Percentiles rank a stretch among this genome's conserved stretches.
phyloP scores from a whole-genome alignment of 2,329 filamentous ascomycete species.

The Colletotrichum magnum region DNA sequence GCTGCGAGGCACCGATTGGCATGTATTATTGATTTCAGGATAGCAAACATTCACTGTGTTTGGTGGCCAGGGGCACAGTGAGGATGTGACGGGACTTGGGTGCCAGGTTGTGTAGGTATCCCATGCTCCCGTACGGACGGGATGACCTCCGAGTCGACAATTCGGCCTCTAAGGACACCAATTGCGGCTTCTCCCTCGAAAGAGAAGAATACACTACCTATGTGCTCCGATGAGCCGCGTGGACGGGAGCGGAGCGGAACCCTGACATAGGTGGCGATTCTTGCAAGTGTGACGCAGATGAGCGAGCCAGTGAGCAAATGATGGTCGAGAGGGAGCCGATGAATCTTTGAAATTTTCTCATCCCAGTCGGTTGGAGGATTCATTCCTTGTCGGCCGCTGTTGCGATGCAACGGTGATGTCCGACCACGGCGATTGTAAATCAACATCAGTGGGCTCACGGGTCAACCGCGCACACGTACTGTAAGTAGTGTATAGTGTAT shows the following conservation, averaged over 20 bases:
- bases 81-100: too few species aligned
- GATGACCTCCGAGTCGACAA: background rate
- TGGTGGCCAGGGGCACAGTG: too few species aligned
- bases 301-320: background rate
- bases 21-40: background rate
- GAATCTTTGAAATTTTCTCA: background rate
- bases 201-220: background rate
- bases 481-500: too few species aligned
- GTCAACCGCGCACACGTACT: background rate
- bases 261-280: constrained; percentile 1
- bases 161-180: background rate
- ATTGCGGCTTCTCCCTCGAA: background rate
- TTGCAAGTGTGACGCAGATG: background rate
- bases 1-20: constrained; percentile 12
- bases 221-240: background rate
- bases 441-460: constrained; percentile 1
- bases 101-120: too few species aligned
- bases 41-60: background rate
- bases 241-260: background rate
- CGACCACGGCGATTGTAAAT: constrained; percentile 18
- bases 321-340: background rate
- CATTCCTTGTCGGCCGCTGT: constrained; percentile 15
- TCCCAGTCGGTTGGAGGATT: constrained; percentile 6
- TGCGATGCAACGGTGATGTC: constrained; percentile 11
- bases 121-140: too few species aligned